Percentiles rank a stretch among this genome's conserved stretches.
phyloP scores from a whole-genome alignment of 495 filamentous ascomycete genomes.

The Daldinia bambusicola region DNA sequence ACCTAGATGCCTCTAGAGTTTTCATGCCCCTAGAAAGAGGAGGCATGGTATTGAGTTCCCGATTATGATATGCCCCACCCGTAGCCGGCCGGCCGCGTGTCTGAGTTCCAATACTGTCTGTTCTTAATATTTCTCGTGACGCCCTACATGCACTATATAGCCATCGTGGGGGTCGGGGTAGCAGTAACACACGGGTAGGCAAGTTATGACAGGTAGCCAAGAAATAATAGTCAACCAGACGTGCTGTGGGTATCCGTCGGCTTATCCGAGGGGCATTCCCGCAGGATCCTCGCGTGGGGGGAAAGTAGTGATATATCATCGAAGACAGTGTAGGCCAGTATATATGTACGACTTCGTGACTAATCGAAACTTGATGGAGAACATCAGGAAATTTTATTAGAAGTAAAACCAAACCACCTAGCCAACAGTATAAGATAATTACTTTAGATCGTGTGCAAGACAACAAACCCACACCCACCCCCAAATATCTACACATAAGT shows the following conservation, averaged over 20 bases:
- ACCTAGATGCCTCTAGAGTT: constrained; percentile 3
- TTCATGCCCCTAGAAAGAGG: constrained; percentile 2
- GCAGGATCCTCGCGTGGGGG: constrained; percentile 5
- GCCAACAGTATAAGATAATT: neutral
- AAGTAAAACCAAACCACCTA: neutral
- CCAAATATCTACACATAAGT: neutral
- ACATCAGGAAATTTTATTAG: neutral
- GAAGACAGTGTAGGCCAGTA: neutral
- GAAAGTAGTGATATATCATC: neutral
- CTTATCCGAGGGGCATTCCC: constrained; percentile 20
- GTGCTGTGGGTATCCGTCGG: constrained; percentile 9
- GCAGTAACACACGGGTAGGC: constrained; percentile 19
- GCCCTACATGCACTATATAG: constrained; percentile 20
- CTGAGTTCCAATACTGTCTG: constrained; percentile 17
- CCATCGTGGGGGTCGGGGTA: constrained; percentile 37
- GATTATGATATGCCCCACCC: neutral
- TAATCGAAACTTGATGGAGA: neutral
- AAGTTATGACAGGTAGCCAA: constrained; percentile 21
- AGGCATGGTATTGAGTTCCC: constrained; percentile 5
- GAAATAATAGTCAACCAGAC: constrained; percentile 4
- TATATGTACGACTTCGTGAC: neutral
- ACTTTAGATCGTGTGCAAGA: neutral
- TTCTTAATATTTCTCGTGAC: constrained; percentile 26
- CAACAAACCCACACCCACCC: neutral
- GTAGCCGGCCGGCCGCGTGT: constrained; percentile 3